Percentiles rank a stretch among this genome's conserved stretches.
These are phyloP conservation scores for Apiospora saccharicola DNA, from an alignment of 2,329 filamentous ascomycete species.

Conservation along the genomic window DNA sequence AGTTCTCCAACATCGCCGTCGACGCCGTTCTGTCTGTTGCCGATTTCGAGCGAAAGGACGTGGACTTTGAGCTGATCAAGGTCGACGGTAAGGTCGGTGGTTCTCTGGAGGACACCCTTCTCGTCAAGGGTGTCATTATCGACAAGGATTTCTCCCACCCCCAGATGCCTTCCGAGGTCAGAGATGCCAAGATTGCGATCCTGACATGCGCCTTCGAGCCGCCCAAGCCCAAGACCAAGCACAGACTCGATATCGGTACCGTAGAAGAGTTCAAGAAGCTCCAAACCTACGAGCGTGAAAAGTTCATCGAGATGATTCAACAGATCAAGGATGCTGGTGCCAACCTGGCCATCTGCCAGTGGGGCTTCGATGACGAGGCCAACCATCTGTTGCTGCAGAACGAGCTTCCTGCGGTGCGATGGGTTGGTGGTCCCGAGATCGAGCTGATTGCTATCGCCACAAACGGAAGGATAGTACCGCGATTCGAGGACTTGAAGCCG, in stretches of 20 bases:
- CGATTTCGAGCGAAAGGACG: conserved; percentile 93
- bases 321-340: conserved; percentile 97
- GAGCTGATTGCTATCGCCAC: conserved; percentile 98
- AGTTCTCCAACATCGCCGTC: conserved; percentile 96
- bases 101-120: conserved; percentile 87
- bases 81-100: conserved; percentile 98
- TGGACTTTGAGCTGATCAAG: conserved; percentile 99
- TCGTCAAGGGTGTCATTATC: conserved; percentile 97
- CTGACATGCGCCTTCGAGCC: conserved; percentile 98
- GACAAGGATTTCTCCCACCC: conserved; percentile 99
- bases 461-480: conserved; percentile 95
- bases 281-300: conserved; percentile 93
- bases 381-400: conserved; percentile 98
- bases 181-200: conserved; percentile 96
- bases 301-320: conserved; percentile 98
- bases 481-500: conserved; percentile 91
- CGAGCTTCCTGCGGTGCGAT: conserved; percentile 91
- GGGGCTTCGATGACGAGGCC: conserved; percentile 99
- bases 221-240: conserved; percentile 99
- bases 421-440: conserved; percentile 98
- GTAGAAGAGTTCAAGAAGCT: conserved; percentile 99
- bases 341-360: conserved; percentile 98
- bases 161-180: conserved; percentile 96
- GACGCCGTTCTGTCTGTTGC: conserved; percentile 97
- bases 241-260: conserved; percentile 96